Percentiles rank a stretch among this genome's conserved stretches.
Evolutionary conservation across 1,139 yeast species (phyloP).

Genomic region (Hansenula lynferdii): DNA sequence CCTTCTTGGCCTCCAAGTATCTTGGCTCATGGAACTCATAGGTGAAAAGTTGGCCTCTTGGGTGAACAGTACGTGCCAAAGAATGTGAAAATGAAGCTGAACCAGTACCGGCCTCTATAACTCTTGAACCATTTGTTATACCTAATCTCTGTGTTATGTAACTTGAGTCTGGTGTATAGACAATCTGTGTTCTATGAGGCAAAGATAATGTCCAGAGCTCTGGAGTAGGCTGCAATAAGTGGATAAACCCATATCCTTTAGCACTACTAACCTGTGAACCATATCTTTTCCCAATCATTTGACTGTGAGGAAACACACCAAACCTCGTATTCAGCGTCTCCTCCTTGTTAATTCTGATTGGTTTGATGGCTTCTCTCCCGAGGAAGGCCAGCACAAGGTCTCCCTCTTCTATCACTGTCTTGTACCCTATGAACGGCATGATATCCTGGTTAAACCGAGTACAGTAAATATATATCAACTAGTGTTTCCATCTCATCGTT

Average conservation of each 20-base stretch:
- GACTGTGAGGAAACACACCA: slow-evolving; percentile 79
- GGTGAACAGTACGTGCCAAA: slow-evolving; percentile 66
- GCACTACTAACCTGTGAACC: slow-evolving; percentile 86
- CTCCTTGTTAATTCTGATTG: slow-evolving; percentile 57
- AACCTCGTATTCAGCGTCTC: slow-evolving; percentile 74
- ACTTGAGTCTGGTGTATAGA: slow-evolving; percentile 92
- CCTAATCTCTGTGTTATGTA: slow-evolving; percentile 80
- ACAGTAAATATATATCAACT: no score
- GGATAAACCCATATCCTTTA: slow-evolving; percentile 81
- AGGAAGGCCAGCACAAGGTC: slow-evolving; percentile 85
- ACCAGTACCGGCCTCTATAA: slow-evolving; percentile 98
- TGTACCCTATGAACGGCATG: slow-evolving; percentile 22
- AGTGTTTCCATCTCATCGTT: not conserved
- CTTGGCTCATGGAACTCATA: slow-evolving; percentile 91
- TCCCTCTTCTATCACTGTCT: slow-evolving; percentile 59
- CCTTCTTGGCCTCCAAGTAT: slow-evolving; percentile 70
- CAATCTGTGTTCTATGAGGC: slow-evolving; percentile 97
- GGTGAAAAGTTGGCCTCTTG: slow-evolving; percentile 63
- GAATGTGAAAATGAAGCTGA: slow-evolving; percentile 96
- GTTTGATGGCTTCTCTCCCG: slow-evolving; percentile 74
- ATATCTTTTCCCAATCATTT: slow-evolving; percentile 75
- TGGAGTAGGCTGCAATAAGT: slow-evolving; percentile 86
- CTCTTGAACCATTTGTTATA: slow-evolving; percentile 68
- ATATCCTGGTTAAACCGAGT: not conserved
- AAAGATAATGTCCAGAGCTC: slow-evolving; percentile 93